Evolutionary conservation across 176 grass and related monocot species (phyloP).

Genomic region (Musa acuminata): DNA sequence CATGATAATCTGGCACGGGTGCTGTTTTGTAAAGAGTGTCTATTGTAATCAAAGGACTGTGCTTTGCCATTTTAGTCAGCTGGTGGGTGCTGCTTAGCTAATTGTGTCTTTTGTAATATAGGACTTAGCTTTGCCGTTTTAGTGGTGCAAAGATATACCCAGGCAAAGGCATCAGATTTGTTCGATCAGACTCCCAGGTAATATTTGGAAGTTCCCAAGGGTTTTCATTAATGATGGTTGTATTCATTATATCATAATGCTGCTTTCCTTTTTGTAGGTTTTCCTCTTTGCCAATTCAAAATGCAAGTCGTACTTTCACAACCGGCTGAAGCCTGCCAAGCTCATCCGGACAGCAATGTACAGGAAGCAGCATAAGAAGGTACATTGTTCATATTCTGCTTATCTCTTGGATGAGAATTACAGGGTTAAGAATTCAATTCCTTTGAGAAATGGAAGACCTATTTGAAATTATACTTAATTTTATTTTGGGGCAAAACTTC

Average conservation of each 20-base stretch:
- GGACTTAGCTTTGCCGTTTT: not conserved
- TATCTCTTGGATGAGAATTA: no score
- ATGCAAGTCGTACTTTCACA: slow-evolving; percentile 3
- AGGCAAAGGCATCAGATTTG: not conserved
- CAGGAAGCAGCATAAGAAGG: not conserved
- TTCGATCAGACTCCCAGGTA: slow-evolving; percentile 1
- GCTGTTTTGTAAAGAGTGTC: no score
- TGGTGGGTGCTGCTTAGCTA: no score
- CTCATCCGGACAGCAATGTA: slow-evolving; percentile 3
- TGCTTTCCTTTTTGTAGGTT: not conserved
- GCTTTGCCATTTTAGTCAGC: no score
- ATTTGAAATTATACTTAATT: no score
- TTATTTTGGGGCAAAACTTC: no score
- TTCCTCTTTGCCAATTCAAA: not conserved
- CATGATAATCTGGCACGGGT: no score
- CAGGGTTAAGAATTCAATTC: no score
- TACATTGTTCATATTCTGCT: no score
- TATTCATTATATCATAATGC: not conserved
- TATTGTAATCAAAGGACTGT: no score
- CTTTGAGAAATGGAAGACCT: no score
- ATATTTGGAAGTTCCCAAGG: no score
- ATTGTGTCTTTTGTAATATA: not conserved
- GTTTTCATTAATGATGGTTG: not conserved
- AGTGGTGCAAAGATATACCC: not conserved
- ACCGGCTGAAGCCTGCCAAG: not conserved